A percentile compares a stretch with the other conserved stretches of the same genome.
Evolutionary conservation across 345 rosid species (phyloP).

Genomic region (Hibiscus trionum): DNA sequence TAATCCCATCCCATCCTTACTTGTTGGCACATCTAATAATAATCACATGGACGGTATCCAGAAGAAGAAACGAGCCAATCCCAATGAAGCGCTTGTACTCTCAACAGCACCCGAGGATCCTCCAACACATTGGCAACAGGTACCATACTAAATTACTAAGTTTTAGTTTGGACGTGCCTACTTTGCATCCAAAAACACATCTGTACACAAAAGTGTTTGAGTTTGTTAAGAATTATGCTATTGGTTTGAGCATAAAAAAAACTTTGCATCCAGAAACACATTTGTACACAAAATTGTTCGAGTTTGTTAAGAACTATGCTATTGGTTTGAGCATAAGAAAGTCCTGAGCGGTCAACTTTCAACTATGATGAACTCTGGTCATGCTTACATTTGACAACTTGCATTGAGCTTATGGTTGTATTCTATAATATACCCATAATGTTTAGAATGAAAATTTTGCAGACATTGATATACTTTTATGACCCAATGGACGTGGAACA

Average conservation of each 20-base stretch:
- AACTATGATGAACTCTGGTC: not conserved
- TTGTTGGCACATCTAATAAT: conserved; percentile 27
- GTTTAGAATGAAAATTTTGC: conserved; percentile 23
- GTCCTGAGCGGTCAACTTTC: not conserved
- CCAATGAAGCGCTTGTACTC: conserved; percentile 55
- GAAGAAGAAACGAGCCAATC: conserved; percentile 61
- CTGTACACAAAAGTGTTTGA: not conserved
- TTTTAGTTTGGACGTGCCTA: not conserved
- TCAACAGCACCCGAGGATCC: conserved; percentile 91
- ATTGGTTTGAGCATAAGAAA: not conserved
- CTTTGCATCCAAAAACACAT: not conserved
- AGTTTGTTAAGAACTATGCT: not conserved
- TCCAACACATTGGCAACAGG: conserved; percentile 97
- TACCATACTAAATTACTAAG: conserved; percentile 9
- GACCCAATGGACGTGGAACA: conserved; percentile 87
- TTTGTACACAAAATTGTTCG: not conserved
- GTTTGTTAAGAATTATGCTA: not conserved
- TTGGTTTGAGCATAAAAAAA: not conserved
- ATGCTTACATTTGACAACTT: not conserved
- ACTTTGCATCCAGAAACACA: not conserved
- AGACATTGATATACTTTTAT: conserved; percentile 88
- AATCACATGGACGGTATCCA: conserved; percentile 38
- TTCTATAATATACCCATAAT: not conserved
- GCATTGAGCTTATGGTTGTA: not conserved
- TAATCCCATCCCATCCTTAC: conserved; percentile 19